Evolutionary conservation across 441 rosid genomes (phyloP), one percentile per base, ranked within the genome.

Genomic region (Brassica balearica): DNA sequence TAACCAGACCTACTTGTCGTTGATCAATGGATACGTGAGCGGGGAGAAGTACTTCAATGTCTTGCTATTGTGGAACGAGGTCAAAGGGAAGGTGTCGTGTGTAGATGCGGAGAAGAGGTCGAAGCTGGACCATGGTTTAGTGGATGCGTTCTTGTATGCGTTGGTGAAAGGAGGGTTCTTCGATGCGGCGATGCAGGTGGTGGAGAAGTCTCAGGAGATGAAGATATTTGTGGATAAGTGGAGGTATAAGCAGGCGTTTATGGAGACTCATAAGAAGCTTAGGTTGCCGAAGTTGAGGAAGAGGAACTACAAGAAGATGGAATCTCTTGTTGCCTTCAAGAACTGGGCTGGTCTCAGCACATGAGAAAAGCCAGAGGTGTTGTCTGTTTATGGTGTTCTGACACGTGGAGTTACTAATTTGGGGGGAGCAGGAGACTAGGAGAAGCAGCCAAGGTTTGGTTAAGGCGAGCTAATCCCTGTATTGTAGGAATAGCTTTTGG

Each of bases 131-230:
- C 91, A 83, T 69, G 85, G 70, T 70, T 75, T 96, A 79, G 94
- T 89, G 11, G 99, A 94, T 83, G 97, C 94, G 15, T 96, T 96
- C 83, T 84, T 94, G 61, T 92, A 86, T 81, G 96, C 98, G 15
- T 71, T 94, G 68, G 96, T 94, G n/a, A 96, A 90, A 84, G 99
- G 97, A 46, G 97, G 98, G 53, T 96, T 90, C 88, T 96, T 96
- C 69, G 99, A 96, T 75, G 96, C 92, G 0, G 98, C 86, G 70
- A 94, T 96, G 99, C 97, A 94, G 86, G 97, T 96, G 67, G 91
- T 93, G 63, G 94, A 93, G 72, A 94, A 87, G 82, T 90, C 97
- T 76, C 93, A 88, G 69, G 94, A 94, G 83, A 89, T 84, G 97
- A 96, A 88, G 84, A 85, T 94, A 73, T 94, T 96, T 83, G 92